Percentiles rank a stretch among this genome's conserved stretches.
phyloP scores from a whole-genome alignment of 306 rosid species.

The Phaseolus lunatus region DNA sequence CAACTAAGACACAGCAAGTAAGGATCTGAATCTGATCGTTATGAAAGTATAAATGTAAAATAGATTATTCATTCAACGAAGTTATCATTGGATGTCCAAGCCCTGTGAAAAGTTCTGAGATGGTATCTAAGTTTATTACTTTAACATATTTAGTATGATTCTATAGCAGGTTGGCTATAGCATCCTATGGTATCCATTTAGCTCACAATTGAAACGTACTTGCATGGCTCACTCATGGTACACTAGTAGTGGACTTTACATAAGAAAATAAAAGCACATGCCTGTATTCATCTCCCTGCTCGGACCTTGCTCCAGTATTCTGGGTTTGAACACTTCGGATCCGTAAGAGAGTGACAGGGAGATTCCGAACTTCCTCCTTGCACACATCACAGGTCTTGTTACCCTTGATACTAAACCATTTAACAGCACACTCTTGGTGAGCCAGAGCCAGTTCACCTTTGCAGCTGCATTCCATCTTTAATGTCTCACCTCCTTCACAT shows the following conservation, averaged over 20 bases:
- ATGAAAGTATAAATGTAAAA: background rate
- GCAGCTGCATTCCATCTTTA: constrained; percentile 98
- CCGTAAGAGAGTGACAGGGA: constrained; percentile 85
- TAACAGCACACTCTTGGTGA: constrained; percentile 91
- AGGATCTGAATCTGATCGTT: background rate
- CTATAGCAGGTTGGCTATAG: constrained; percentile 15
- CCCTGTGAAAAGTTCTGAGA: constrained; percentile 9
- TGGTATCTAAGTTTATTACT: constrained; percentile 15
- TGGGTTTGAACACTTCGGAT: constrained; percentile 68
- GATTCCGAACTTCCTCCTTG: constrained; percentile 89
- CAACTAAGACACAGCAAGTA: constrained; percentile 20
- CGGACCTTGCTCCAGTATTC: constrained; percentile 58
- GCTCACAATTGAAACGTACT: constrained; percentile 9
- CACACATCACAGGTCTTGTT: constrained; percentile 94
- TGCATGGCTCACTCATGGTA: constrained; percentile 21
- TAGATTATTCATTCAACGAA: constrained; percentile 9
- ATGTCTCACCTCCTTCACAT: constrained; percentile 99
- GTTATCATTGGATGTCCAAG: background rate
- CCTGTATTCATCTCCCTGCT: constrained; percentile 71
- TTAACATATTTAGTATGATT: constrained; percentile 23
- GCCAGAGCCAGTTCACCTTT: constrained; percentile 98
- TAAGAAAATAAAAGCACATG: constrained; percentile 51
- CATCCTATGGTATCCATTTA: constrained; percentile 13
- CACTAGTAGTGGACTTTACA: background rate
- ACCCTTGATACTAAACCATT: constrained; percentile 97